Evolutionary conservation across 495 filamentous ascomycete genomes (phyloP).

Genomic region (Penicillium daleae): DNA sequence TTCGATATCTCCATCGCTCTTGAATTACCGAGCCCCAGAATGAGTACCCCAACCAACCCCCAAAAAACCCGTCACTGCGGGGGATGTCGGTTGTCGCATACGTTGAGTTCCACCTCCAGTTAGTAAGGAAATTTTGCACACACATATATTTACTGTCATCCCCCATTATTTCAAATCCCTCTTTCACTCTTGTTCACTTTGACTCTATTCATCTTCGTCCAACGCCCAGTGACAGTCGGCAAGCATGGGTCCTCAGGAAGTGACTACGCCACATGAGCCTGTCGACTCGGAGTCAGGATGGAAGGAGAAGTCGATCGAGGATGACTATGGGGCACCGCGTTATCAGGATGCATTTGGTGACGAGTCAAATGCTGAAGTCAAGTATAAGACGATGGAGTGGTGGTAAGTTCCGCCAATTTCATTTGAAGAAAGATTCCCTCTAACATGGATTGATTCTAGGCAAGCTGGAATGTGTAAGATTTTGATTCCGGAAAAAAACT

Average conservation of each 20-base stretch:
- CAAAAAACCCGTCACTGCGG: constrained; percentile 24
- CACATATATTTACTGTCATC: constrained; percentile 19
- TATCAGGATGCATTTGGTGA: neutral
- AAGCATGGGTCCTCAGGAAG: neutral
- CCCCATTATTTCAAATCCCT: neutral
- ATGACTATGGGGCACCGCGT: neutral
- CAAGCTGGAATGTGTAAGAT: neutral
- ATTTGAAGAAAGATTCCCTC: neutral
- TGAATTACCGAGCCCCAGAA: constrained; percentile 28
- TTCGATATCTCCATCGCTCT: constrained; percentile 16
- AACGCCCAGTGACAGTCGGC: neutral
- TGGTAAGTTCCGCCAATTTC: neutral
- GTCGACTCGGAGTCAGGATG: neutral
- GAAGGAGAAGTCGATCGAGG: neutral
- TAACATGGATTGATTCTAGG: neutral
- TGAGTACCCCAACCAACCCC: constrained; percentile 21
- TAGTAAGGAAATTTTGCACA: constrained; percentile 19
- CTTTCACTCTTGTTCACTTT: neutral
- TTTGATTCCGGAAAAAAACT: neutral
- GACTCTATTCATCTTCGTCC: neutral
- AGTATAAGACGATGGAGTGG: neutral
- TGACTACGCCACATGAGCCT: neutral
- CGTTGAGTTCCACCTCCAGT: constrained; percentile 18
- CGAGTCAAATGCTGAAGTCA: neutral
- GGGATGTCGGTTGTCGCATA: constrained; percentile 26